These are phyloP conservation scores for Aspergillus brunneoviolaceus DNA, from an alignment of 2,329 filamentous ascomycete genomes.

Conservation along the genomic window DNA sequence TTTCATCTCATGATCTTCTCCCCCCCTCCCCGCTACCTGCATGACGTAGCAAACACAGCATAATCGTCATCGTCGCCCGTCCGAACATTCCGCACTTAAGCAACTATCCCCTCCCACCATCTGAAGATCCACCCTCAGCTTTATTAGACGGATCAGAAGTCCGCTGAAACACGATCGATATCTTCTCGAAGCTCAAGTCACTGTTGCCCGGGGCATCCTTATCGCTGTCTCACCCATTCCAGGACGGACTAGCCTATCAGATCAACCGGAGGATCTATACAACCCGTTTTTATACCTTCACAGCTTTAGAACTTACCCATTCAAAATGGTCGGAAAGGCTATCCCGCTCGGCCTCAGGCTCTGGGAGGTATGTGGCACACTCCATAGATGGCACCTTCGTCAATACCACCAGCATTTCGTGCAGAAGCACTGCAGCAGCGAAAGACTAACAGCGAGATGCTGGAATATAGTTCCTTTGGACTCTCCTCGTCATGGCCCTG, in stretches of 20 bases:
- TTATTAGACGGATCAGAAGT: slow-evolving; percentile 11
- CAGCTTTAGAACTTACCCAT: neutral
- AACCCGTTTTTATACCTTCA: neutral
- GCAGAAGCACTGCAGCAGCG: neutral
- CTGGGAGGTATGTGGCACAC: slow-evolving; percentile 30
- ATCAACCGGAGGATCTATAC: neutral
- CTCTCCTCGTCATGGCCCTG: slow-evolving; percentile 60
- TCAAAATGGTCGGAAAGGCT: slow-evolving; percentile 28
- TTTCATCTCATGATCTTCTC: slow-evolving; percentile 26
- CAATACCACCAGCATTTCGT: neutral
- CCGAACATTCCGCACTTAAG: slow-evolving; percentile 33
- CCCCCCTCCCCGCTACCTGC: slow-evolving; percentile 15
- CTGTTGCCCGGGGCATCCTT: neutral
- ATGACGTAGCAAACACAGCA: slow-evolving; percentile 34
- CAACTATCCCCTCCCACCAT: slow-evolving; percentile 19
- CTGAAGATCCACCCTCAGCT: neutral
- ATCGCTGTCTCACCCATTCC: neutral
- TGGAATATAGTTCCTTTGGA: slow-evolving; percentile 54
- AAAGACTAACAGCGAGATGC: slow-evolving; percentile 7
- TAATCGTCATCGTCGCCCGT: slow-evolving; percentile 32
- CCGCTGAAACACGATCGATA: slow-evolving; percentile 8
- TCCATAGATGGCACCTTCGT: neutral
- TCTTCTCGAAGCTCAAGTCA: neutral
- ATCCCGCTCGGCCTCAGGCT: slow-evolving; percentile 33
- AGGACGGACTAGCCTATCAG: neutral